Evolutionary conservation across 805 yeast species (phyloP).

Genomic region (Lipomyces kockii): DNA sequence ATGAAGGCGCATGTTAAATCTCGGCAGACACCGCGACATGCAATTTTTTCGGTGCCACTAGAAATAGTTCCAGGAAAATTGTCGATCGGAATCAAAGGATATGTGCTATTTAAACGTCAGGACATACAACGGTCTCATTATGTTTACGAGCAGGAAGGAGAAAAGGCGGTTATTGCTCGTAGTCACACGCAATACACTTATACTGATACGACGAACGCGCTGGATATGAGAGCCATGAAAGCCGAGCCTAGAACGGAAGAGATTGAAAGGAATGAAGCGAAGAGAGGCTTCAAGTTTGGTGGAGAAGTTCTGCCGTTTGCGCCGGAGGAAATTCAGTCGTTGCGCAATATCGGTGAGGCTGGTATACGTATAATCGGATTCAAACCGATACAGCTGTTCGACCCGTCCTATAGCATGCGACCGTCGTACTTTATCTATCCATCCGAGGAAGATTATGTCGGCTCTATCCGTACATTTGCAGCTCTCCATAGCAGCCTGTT

Average conservation of each 20-base stretch:
- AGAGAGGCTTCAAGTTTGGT: constrained; percentile 54
- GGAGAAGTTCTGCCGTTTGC: constrained; percentile 51
- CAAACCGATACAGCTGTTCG: constrained; percentile 51
- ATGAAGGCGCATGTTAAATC: constrained; percentile 54
- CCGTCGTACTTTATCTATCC: constrained; percentile 71
- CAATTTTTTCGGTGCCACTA: constrained; percentile 54
- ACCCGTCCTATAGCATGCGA: constrained; percentile 57
- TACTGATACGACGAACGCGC: neutral
- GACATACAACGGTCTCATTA: constrained; percentile 55
- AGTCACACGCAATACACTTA: constrained; percentile 7
- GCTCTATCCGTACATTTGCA: constrained; percentile 70
- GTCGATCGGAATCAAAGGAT: constrained; percentile 72
- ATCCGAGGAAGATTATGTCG: constrained; percentile 59
- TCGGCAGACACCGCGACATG: constrained; percentile 64
- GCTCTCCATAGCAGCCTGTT: constrained; percentile 66
- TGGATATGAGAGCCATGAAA: neutral
- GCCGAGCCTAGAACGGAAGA: neutral
- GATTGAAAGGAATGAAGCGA: constrained; percentile 40
- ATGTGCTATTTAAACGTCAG: constrained; percentile 62
- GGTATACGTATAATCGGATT: constrained; percentile 72
- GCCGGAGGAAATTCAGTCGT: constrained; percentile 47
- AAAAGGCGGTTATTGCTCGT: constrained; percentile 55
- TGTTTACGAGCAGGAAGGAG: constrained; percentile 58
- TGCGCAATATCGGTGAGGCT: constrained; percentile 51
- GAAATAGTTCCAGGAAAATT: constrained; percentile 58